Percentiles rank a stretch among this genome's conserved stretches.
Conservation (phyloP, 495 filamentous ascomycete genomes). For the Melanomma pulvis-pyrius region DNA sequence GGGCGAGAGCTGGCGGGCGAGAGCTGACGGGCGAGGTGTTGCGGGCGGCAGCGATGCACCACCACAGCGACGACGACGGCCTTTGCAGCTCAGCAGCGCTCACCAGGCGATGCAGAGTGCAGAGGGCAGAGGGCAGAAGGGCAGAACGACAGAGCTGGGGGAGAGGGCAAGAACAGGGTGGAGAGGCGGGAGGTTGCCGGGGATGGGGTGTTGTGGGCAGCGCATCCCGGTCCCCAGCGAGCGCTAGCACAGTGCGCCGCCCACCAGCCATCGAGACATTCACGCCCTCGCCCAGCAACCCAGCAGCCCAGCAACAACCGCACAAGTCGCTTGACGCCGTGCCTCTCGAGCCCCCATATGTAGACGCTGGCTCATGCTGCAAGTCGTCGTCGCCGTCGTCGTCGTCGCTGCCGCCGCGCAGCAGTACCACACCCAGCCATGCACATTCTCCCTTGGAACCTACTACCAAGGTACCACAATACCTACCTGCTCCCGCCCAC, state of each 20-base stretch:
- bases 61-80: background rate
- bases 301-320: no score
- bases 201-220: background rate
- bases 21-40: conserved; percentile 1
- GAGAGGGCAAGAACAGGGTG: conserved; percentile 1
- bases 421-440: background rate
- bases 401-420: background rate
- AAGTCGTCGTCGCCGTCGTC: background rate
- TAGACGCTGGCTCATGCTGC: background rate
- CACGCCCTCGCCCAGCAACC: no score
- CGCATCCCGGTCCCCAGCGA: background rate
- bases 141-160: background rate
- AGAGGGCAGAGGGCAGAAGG: background rate
- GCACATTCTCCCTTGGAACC: background rate
- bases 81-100: background rate
- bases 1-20: background rate
- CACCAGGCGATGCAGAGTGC: background rate
- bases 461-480: background rate
- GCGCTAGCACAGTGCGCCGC: no score
- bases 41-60: background rate
- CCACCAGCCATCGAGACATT: no score
- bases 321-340: no score
- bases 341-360: no score
- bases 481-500: background rate
- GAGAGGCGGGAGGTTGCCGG: background rate